Percentiles rank a stretch among this genome's conserved stretches.
These are phyloP conservation scores for Mrakiaceae sp. DNA, from an alignment of 1,284 basidiomycete genomes.

Conservation along the genomic window DNA sequence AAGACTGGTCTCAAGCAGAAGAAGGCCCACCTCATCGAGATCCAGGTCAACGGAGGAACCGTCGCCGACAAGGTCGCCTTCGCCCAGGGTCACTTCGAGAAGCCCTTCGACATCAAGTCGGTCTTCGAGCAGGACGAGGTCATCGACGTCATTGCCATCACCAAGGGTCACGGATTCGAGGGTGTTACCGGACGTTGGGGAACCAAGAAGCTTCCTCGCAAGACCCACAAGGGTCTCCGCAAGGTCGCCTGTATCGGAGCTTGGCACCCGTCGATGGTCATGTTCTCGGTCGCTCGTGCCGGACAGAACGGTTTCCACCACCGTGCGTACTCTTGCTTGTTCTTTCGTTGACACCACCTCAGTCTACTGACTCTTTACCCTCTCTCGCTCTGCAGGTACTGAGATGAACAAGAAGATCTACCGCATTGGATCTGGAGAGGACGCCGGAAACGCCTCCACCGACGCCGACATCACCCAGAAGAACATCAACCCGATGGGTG, in stretches of 20 bases:
- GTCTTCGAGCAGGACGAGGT: constrained; percentile 86
- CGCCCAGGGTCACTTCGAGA: constrained; percentile 91
- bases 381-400: constrained; percentile 36
- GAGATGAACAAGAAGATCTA: constrained; percentile 99
- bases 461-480: constrained; percentile 91
- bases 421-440: constrained; percentile 75
- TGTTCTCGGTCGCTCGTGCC: constrained; percentile 99
- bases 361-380: not conserved
- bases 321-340: constrained; percentile 39
- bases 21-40: constrained; percentile 99
- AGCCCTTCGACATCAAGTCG: constrained; percentile 73
- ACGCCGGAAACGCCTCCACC: constrained; percentile 79
- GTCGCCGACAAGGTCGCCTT: constrained; percentile 97
- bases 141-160: constrained; percentile 95
- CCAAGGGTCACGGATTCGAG: constrained; percentile 99
- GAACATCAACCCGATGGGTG: constrained; percentile 94
- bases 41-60: constrained; percentile 98
- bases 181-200: constrained; percentile 99
- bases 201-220: constrained; percentile 94
- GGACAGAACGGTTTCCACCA: constrained; percentile 99
- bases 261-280: constrained; percentile 98
- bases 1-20: constrained; percentile 97
- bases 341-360: not conserved
- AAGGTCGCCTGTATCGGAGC: constrained; percentile 99
- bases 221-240: constrained; percentile 99